phyloP scores from a whole-genome alignment of 306 rosid species.

The Lithocarpus polystachyus region DNA sequence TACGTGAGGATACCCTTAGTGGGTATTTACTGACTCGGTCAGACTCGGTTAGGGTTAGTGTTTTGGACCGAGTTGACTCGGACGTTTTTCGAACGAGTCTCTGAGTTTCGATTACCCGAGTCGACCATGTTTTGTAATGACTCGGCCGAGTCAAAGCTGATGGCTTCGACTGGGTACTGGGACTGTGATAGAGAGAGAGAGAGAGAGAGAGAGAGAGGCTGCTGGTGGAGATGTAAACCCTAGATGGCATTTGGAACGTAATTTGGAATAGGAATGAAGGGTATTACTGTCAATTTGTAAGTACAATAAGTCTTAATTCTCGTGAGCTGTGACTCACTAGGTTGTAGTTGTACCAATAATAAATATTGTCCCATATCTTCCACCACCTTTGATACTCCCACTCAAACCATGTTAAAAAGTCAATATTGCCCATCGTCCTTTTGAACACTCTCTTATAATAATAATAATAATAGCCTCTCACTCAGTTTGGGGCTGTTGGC shows the following conservation, averaged over 20 bases:
- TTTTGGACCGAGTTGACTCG: conserved; percentile 28
- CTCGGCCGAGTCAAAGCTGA: not conserved
- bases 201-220: no score
- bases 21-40: conserved; percentile 4
- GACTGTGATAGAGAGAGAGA: no score
- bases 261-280: not conserved
- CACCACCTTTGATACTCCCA: not conserved
- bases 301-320: not conserved
- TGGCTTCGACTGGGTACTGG: no score
- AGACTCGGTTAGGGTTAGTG: conserved; percentile 16
- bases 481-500: not conserved
- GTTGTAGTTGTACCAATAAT: not conserved
- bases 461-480: no score
- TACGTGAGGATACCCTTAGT: not conserved
- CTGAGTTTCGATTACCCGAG: not conserved
- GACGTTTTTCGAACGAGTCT: not conserved
- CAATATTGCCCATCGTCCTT: not conserved
- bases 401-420: not conserved
- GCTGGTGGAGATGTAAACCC: not conserved
- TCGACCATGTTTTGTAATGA: not conserved
- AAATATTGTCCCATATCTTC: not conserved
- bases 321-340: conserved; percentile 23
- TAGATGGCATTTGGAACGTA: not conserved
- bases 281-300: not conserved
- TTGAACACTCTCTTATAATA: not conserved